These are phyloP conservation scores for Pythium graminicola DNA, from an alignment of 352 stramenopile species.

Conservation along the genomic window DNA sequence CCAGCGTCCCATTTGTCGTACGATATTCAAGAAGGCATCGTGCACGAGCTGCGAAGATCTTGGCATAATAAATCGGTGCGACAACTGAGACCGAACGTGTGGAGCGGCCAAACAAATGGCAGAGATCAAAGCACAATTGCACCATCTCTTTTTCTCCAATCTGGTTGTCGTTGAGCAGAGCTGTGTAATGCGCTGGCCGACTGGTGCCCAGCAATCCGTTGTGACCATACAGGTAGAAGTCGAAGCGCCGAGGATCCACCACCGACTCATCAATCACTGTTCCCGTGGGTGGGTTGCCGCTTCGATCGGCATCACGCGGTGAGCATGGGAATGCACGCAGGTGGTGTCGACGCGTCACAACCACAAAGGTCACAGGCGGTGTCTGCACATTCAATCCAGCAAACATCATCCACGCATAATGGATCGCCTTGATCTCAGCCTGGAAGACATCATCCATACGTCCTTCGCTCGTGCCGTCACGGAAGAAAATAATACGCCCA, in stretches of 20 bases:
- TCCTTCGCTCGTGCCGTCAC: slow-evolving; percentile 9
- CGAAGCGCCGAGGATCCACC: slow-evolving; percentile 1
- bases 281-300: slow-evolving; percentile 8
- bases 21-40: slow-evolving; percentile 2
- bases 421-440: slow-evolving; percentile 5
- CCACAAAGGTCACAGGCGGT: slow-evolving; percentile 7
- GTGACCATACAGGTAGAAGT: slow-evolving; percentile 15
- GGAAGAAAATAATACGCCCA: slow-evolving; percentile 11
- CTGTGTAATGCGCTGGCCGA: slow-evolving; percentile 6
- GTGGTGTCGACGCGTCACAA: slow-evolving; percentile 10
- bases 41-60: slow-evolving; percentile 3
- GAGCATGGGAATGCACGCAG: slow-evolving; percentile 2
- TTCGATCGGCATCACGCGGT: neutral
- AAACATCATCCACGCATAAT: slow-evolving; percentile 6
- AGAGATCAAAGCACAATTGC: slow-evolving; percentile 6
- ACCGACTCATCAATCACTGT: slow-evolving; percentile 6
- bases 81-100: slow-evolving; percentile 8
- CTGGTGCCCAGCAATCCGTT: slow-evolving; percentile 3
- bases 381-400: neutral
- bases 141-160: neutral
- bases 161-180: slow-evolving; percentile 1
- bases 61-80: slow-evolving; percentile 6
- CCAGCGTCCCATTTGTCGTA: neutral
- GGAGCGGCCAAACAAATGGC: slow-evolving; percentile 3
- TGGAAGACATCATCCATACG: slow-evolving; percentile 8